phyloP scores from a whole-genome alignment of 805 yeast species.

The Suhomyces sp. region DNA sequence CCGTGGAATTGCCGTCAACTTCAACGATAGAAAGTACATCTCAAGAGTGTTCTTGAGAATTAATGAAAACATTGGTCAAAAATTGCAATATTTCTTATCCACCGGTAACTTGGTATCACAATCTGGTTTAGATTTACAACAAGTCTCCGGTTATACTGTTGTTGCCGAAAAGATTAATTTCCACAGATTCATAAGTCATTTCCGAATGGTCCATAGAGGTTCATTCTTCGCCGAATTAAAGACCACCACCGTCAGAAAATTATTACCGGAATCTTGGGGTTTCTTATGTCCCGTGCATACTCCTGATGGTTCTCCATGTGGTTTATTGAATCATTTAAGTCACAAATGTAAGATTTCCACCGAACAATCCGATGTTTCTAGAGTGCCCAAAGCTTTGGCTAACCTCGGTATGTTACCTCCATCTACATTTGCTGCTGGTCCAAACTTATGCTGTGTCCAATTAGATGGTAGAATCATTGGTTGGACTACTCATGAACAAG shows the following conservation, averaged over 20 bases:
- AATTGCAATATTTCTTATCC: constrained; percentile 88
- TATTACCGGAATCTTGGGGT: constrained; percentile 98
- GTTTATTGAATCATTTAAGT: constrained; percentile 92
- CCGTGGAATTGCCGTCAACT: constrained; percentile 79
- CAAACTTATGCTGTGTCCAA: constrained; percentile 85
- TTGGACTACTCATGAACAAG: constrained; percentile 90
- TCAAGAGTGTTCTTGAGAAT: constrained; percentile 71
- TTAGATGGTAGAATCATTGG: constrained; percentile 91
- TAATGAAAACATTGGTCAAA: constrained; percentile 92
- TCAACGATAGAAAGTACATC: constrained; percentile 82
- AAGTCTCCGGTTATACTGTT: constrained; percentile 96
- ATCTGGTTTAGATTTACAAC: constrained; percentile 96
- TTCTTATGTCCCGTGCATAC: constrained; percentile 98
- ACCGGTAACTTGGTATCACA: constrained; percentile 97
- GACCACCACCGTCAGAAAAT: constrained; percentile 94
- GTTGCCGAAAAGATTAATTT: constrained; percentile 98
- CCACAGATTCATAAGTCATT: constrained; percentile 96
- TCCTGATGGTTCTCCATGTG: constrained; percentile 99
- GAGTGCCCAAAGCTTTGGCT: constrained; percentile 63
- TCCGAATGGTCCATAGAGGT: constrained; percentile 99
- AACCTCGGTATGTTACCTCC: constrained; percentile 81
- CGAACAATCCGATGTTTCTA: constrained; percentile 66
- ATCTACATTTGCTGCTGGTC: constrained; percentile 82
- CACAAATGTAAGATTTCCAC: constrained; percentile 93
- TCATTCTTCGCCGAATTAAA: constrained; percentile 97